A percentile compares a stretch with the other conserved stretches of the same genome.
Conservation (phyloP, 441 rosid genomes). For the Populus hybrid region DNA sequence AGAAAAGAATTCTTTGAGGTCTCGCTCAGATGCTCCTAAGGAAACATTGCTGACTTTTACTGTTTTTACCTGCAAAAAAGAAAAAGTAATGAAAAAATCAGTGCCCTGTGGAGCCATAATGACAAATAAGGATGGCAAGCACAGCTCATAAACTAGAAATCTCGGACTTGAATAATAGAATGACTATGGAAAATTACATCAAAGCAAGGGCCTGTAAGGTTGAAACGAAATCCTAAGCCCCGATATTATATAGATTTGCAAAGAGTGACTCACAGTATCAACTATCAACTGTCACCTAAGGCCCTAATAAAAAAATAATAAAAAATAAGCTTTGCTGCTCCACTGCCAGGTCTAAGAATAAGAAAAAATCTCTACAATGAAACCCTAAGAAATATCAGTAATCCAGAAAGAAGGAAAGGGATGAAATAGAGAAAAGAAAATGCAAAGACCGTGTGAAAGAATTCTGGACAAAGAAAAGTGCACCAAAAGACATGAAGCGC, state of each 20-base stretch:
- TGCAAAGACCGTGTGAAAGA: too few species aligned
- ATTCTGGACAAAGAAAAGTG: too few species aligned
- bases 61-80: slow-evolving; percentile 51
- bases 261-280: not conserved
- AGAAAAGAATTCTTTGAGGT: slow-evolving; percentile 83
- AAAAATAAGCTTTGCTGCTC: not conserved
- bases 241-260: not conserved
- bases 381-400: too few species aligned
- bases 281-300: not conserved
- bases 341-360: not conserved
- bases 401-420: too few species aligned
- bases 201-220: not conserved
- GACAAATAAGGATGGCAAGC: not conserved
- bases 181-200: not conserved
- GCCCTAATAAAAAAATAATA: too few species aligned
- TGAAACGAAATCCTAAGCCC: not conserved
- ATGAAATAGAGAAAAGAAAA: too few species aligned
- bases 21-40: slow-evolving; percentile 59
- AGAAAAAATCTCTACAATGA: not conserved
- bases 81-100: not conserved
- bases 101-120: too few species aligned
- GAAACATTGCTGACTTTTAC: slow-evolving; percentile 83
- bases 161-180: not conserved
- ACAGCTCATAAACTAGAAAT: not conserved
- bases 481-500: too few species aligned